These are phyloP conservation scores for Aurantiochytrium sp. DNA, from an alignment of 108 stramenopile genomes.

Conservation along the genomic window DNA sequence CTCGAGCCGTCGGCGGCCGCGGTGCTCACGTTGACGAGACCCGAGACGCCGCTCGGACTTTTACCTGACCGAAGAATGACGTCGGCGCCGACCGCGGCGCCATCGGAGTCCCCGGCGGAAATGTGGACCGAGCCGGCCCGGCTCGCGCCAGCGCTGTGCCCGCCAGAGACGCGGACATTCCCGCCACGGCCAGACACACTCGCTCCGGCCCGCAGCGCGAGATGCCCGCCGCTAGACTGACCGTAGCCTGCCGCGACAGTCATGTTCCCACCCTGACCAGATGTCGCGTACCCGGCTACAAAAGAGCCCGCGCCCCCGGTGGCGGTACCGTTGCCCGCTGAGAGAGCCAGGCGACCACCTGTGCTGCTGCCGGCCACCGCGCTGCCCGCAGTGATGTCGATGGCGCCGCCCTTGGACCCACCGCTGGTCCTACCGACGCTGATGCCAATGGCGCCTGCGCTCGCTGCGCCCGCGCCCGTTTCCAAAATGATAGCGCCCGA, in stretches of 20 bases:
- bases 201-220: neutral
- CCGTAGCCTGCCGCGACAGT: slow-evolving; percentile 1
- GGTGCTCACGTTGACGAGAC: neutral
- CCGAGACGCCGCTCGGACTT: neutral
- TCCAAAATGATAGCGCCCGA: neutral
- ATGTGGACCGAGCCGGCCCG: neutral
- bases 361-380: neutral
- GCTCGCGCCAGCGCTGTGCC: neutral
- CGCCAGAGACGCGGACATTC: neutral
- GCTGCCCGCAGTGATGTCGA: neutral
- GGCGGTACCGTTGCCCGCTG: neutral
- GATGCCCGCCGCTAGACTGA: neutral
- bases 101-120: neutral
- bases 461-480: neutral
- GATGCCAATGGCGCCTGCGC: neutral
- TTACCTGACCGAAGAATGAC: neutral
- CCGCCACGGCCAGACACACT: neutral
- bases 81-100: neutral
- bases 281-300: neutral
- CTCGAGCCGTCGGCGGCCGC: neutral
- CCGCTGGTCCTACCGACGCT: neutral
- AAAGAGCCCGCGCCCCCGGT: neutral
- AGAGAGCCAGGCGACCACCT: neutral
- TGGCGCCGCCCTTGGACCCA: neutral
- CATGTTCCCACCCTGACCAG: neutral